A percentile compares a stretch with the other conserved stretches of the same genome.
These are phyloP conservation scores for Apium graveolens DNA, from an alignment of 129 eudicot genomes.

Conservation along the genomic window DNA sequence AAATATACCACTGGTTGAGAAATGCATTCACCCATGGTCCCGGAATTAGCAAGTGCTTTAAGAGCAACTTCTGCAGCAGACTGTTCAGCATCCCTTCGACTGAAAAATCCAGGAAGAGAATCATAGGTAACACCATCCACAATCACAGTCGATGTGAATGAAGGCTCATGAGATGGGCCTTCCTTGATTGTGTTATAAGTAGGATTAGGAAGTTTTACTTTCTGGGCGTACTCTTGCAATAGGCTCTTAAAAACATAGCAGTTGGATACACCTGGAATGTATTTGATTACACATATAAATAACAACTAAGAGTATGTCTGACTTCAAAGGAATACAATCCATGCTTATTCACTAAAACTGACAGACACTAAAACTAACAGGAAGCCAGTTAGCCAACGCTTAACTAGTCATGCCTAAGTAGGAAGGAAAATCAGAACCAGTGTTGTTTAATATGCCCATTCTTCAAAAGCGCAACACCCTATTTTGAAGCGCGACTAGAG, in stretches of 20 bases:
- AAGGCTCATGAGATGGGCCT: constrained; percentile 98
- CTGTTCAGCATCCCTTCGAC: constrained; percentile 92
- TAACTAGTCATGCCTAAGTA: neutral
- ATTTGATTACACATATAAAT: neutral
- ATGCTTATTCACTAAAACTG: neutral
- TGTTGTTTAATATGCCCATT: no score
- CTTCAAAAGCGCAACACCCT: no score
- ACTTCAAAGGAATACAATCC: neutral
- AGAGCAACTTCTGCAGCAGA: constrained; percentile 99
- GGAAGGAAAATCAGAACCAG: neutral
- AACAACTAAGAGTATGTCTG: neutral
- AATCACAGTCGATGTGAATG: constrained; percentile 72
- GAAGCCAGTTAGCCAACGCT: neutral
- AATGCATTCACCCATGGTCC: constrained; percentile 39
- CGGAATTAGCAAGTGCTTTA: constrained; percentile 50
- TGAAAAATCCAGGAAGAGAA: constrained; percentile 78
- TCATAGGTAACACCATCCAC: constrained; percentile 58
- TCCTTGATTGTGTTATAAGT: constrained; percentile 79
- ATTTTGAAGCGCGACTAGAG: no score
- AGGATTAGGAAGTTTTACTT: constrained; percentile 65
- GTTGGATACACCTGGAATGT: constrained; percentile 58
- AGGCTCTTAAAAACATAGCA: constrained; percentile 94
- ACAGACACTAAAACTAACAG: neutral
- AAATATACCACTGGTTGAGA: constrained; percentile 76
- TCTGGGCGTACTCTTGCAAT: constrained; percentile 94